Percentiles rank a stretch among this genome's conserved stretches.
These are phyloP conservation scores for Pestalotiopsis sp. DNA, from an alignment of 2,329 filamentous ascomycete species.

Conservation along the genomic window DNA sequence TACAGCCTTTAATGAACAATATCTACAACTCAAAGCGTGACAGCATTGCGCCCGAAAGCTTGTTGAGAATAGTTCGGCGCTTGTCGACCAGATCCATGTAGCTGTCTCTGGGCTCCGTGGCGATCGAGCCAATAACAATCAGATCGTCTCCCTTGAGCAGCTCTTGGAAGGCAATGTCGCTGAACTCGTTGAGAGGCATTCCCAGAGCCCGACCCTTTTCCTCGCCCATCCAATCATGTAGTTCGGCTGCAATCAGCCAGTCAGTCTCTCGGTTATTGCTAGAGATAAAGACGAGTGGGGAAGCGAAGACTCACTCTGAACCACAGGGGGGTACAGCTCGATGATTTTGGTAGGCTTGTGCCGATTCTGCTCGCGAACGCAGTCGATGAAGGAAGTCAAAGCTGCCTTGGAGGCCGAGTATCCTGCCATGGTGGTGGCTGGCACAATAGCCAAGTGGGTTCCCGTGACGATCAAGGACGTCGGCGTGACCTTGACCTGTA, in stretches of 20 bases:
- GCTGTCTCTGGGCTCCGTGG: conserved; percentile 15
- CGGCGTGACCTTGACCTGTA: conserved; percentile 23
- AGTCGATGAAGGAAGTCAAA: conserved; percentile 42
- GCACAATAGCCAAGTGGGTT: conserved; percentile 42
- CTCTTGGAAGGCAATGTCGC: conserved; percentile 46
- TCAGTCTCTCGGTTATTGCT: conserved; percentile 36
- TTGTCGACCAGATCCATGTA: conserved; percentile 16
- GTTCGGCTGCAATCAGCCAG: conserved; percentile 19
- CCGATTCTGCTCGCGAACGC: conserved; percentile 35
- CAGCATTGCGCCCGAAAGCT: conserved; percentile 12
- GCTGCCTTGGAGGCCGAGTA: conserved; percentile 50
- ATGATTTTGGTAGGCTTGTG: conserved; percentile 26
- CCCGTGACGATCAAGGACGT: conserved; percentile 35
- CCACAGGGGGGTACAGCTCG: conserved; percentile 50
- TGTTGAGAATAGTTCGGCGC: conserved; percentile 15
- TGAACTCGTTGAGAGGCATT: conserved; percentile 42
- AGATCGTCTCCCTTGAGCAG: conserved; percentile 44
- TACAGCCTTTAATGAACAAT: too few relatives aligned
- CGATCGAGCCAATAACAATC: conserved; percentile 25
- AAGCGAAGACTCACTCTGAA: conserved; percentile 26
- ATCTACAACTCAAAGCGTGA: conserved; percentile 12
- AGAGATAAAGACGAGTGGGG: conserved; percentile 34
- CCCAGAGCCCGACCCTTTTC: conserved; percentile 29
- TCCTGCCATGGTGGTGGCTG: conserved; percentile 35
- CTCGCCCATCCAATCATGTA: conserved; percentile 24